These are phyloP conservation scores for Starmerella vaccinii DNA, from an alignment of 805 yeast species.

Conservation along the genomic window DNA sequence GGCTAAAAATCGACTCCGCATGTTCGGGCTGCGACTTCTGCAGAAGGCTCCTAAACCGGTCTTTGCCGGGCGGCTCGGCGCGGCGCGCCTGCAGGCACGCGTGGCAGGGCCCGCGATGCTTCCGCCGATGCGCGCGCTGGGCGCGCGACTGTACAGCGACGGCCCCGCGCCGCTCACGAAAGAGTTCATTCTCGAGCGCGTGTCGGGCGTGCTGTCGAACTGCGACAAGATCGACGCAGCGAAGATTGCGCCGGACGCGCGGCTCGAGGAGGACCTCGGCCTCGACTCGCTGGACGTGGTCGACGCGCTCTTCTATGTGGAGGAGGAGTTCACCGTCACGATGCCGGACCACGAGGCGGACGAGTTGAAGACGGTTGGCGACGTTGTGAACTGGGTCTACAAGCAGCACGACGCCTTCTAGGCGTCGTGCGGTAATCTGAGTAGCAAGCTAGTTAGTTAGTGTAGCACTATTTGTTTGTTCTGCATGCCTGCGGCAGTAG, in stretches of 20 bases:
- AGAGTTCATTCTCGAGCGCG: constrained; percentile 73
- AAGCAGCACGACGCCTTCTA: constrained; percentile 37
- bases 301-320: constrained; percentile 89
- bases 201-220: constrained; percentile 61
- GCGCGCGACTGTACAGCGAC: constrained; percentile 13
- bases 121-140: background rate
- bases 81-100: constrained; percentile 1
- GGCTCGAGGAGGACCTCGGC: constrained; percentile 49
- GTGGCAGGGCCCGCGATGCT: constrained; percentile 1
- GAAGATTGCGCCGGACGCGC: constrained; percentile 35
- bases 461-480: too few species aligned
- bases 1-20: constrained; percentile 1
- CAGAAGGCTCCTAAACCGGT: constrained; percentile 5
- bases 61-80: constrained; percentile 3
- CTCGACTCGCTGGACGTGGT: constrained; percentile 89
- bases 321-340: constrained; percentile 59
- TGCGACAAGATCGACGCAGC: constrained; percentile 43
- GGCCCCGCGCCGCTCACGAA: constrained; percentile 52
- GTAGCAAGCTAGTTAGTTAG: background rate
- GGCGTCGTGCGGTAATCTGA: background rate
- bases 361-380: constrained; percentile 80
- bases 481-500: too few species aligned
- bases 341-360: constrained; percentile 60
- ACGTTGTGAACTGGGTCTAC: constrained; percentile 77
- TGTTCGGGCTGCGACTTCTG: constrained; percentile 9